Evolutionary conservation across 2,329 filamentous ascomycete species (phyloP).

Genomic region (Aspergillus udagawae): DNA sequence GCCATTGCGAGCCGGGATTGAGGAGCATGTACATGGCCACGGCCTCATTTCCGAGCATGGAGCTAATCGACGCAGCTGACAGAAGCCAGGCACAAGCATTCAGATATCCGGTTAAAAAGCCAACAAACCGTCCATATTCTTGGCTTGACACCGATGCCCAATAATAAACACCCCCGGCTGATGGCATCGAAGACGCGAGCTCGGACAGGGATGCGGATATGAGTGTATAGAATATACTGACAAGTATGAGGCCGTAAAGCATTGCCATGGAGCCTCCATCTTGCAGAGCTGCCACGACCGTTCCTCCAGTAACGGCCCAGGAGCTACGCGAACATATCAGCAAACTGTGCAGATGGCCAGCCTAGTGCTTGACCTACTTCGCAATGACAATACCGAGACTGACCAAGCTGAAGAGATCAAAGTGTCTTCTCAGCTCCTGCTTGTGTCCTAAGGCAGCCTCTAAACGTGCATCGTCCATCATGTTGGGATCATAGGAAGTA

Average conservation of each 20-base stretch:
- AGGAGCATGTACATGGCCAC: constrained; percentile 30
- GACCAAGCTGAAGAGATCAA: constrained; percentile 53
- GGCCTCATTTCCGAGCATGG: constrained; percentile 29
- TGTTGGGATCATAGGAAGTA: background rate
- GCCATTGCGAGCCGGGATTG: constrained; percentile 19
- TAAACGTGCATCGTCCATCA: constrained; percentile 22
- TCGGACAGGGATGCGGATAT: constrained; percentile 55
- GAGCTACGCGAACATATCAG: constrained; percentile 44
- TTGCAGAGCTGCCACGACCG: constrained; percentile 49
- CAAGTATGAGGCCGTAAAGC: constrained; percentile 52
- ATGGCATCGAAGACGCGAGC: constrained; percentile 55
- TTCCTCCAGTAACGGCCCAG: constrained; percentile 59
- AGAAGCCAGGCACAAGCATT: constrained; percentile 32
- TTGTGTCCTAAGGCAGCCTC: constrained; percentile 46
- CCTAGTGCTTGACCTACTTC: constrained; percentile 16
- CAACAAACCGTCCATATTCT: constrained; percentile 44
- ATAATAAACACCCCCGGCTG: constrained; percentile 52
- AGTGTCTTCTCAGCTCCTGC: constrained; percentile 58
- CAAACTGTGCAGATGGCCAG: background rate
- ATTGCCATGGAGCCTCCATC: constrained; percentile 60
- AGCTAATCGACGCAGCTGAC: constrained; percentile 28
- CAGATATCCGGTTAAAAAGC: constrained; percentile 37
- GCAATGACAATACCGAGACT: constrained; percentile 54
- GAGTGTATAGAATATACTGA: constrained; percentile 49
- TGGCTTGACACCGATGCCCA: constrained; percentile 53